Evolutionary conservation across 805 yeast species (phyloP), one percentile per base, ranked within the genome.

Genomic region (Barnettozyma wickerhamii): DNA sequence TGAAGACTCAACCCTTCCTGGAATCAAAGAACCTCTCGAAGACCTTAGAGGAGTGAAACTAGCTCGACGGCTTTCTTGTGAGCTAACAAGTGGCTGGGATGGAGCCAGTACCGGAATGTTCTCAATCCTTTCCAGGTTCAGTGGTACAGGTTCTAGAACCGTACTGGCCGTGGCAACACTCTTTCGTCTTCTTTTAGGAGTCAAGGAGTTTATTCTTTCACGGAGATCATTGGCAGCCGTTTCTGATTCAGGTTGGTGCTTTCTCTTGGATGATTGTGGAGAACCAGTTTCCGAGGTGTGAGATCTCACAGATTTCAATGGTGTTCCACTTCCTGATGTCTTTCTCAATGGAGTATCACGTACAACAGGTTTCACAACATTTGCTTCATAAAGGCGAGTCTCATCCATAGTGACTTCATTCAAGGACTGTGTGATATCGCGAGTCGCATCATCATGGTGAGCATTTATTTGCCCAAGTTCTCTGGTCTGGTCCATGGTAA

Each of bases 201-300:
- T 51, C 24, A 55, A 29, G n/a, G 55, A 50, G 42, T 54, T 51
- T 21, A 55, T 41, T 32, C 45, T 47, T 5, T 48, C 56, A 18
- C 58, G 46, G 3, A 56, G 38, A 20, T 46, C 51, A 17, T 41
- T 35, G 2, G 53, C 46, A 6, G 23, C 36, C 1, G 13, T 10
- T 1, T 48, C 51, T 1, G 50, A 29, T 1, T 40, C 41, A 12
- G 33, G 30, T 2, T 19, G 18, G 9, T 19, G 28, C 24, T 46
- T 50, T 19, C 59, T 43, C 35, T 53, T 57, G 6, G 53, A 47
- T 0, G 60, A 55, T 33, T 46, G 48, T 12, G 61, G 61, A 1
- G 61, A 57, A 2, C 61, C 61, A 2, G 56, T 51, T 33, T 55
- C 60, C 4, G 61, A 51, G 7, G 61, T 57, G 23, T 55, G 61